Percentiles rank a stretch among this genome's conserved stretches.
Conservation (phyloP, 768 basidiomycete species). For the Termitomyces sp. region DNA sequence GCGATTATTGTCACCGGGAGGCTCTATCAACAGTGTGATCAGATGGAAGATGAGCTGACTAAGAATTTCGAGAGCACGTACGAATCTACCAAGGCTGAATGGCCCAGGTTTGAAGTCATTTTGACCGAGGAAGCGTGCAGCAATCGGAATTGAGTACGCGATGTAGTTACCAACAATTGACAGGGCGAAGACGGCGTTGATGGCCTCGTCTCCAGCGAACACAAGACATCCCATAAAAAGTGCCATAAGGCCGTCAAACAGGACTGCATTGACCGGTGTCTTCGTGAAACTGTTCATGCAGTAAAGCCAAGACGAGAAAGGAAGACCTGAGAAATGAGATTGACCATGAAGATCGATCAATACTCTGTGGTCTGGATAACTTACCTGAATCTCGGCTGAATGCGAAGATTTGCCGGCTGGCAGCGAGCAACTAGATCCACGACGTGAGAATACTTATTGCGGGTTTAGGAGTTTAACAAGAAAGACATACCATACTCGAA, state of each 20-base stretch:
- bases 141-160: constrained; percentile 56
- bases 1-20: constrained; percentile 45
- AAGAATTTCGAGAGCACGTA: neutral
- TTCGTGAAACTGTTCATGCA: constrained; percentile 50
- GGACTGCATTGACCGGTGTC: constrained; percentile 58
- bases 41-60: neutral
- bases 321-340: constrained; percentile 40
- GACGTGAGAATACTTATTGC: neutral
- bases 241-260: constrained; percentile 46
- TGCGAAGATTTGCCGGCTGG: constrained; percentile 65
- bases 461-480: neutral
- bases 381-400: constrained; percentile 63
- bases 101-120: constrained; percentile 57
- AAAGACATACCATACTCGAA: constrained; percentile 45
- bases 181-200: constrained; percentile 58
- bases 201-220: constrained; percentile 59
- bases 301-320: constrained; percentile 61
- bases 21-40: constrained; percentile 32
- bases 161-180: constrained; percentile 44
- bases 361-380: neutral
- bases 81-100: constrained; percentile 44
- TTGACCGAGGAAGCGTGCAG: constrained; percentile 44
- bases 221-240: constrained; percentile 55
- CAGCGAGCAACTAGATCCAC: constrained; percentile 22
- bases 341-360: too few relatives aligned